Base-by-base conservation (phyloP, 192 early-diverging fungal species). In the Funneliformis geosporum region DNA sequence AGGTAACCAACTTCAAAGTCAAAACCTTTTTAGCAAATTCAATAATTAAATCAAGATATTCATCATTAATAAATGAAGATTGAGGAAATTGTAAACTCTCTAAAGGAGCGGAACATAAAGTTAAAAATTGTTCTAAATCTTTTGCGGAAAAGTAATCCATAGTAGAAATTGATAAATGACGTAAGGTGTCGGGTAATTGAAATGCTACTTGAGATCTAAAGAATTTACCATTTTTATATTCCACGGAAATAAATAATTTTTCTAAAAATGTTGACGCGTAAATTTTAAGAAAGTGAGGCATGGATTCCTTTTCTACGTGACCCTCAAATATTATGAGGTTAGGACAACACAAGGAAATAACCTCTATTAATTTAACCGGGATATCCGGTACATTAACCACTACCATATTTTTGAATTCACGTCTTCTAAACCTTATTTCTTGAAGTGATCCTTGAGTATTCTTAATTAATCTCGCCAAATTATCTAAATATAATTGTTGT, bases 341-440 rank as follows among this genome's bases (percentile, higher is more conserved):
- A 3, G 43, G 39, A 44, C 70, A 43, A 38, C 4, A 43, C 1
- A 0, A 21, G 0, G 70, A 25, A 38, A 72, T 43, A n/a, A 39
- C 42, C 9, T 72, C 10, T 25, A 25, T 72, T 0, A 72, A 21
- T 21, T 23, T 44, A 42, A 39, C 10, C 2, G 70, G 70, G 5
- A 72, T 72, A 72, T 72, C 70, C 2, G 70, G 70, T 44, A 44
- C 42, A 18, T 43, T 43, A 42, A 40, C 1, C 21, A 72, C 25
- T 8, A 72, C 70, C 42, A 39, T 25, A 72, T 44, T 72, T 25
- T 39, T 38, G n/a, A 44, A 44, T 72, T 43, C 33, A 11, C 70
- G 33, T 40, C 70, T 38, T 43, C 70, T 72, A 39, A 72, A 72
- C 42, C 70, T 25, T 25, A 72, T 39, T 72, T 72, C 70, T 44